Evolutionary conservation across 1,284 basidiomycete species (phyloP).

Genomic region (Wallemia ichthyophaga): DNA sequence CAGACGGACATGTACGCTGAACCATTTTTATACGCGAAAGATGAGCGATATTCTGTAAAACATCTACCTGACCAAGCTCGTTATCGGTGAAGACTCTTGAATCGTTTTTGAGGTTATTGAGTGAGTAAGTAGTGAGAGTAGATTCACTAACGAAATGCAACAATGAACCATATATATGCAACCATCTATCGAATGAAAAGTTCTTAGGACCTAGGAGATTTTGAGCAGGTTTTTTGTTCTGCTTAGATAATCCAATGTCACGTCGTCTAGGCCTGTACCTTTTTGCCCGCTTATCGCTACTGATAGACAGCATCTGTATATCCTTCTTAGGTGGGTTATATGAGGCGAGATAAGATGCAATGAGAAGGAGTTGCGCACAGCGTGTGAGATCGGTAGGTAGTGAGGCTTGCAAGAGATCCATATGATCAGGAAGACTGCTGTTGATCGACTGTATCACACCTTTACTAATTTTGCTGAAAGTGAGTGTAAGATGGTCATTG

Average conservation of each 20-base stretch:
- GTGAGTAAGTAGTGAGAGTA: neutral
- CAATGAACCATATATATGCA: neutral
- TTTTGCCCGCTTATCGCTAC: too few species aligned
- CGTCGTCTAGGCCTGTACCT: too few species aligned
- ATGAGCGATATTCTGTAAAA: neutral
- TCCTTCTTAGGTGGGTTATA: neutral
- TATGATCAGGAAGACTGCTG: neutral
- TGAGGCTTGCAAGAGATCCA: neutral
- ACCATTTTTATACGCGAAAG: neutral
- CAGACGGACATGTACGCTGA: neutral
- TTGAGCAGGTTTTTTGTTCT: neutral
- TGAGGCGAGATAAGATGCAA: neutral
- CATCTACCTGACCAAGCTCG: neutral
- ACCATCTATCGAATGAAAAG: neutral
- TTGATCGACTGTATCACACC: neutral
- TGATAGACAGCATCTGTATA: neutral
- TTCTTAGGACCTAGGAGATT: neutral
- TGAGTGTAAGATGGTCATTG: neutral
- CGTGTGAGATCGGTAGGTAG: neutral
- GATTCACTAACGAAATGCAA: neutral
- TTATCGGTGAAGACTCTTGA: neutral
- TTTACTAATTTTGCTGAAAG: neutral
- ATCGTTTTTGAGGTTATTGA: neutral
- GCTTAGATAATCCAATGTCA: too few species aligned
- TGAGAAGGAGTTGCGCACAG: neutral